Base-by-base conservation (phyloP, 1,139 yeast species). In the Debaryomyces psychrophilus region DNA sequence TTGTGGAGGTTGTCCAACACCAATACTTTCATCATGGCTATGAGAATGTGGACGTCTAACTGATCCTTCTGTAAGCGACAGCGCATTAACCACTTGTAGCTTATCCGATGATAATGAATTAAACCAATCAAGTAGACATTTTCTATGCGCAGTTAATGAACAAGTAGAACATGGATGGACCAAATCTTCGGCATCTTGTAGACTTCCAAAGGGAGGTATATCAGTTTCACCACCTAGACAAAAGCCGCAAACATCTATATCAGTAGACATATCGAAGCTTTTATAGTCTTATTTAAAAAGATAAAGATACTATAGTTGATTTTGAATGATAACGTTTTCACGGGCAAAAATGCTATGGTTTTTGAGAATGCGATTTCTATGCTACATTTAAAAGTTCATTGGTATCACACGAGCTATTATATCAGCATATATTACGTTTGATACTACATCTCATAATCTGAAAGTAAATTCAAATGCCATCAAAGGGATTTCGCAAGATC, bases 41-140 rank as follows among this genome's bases (percentile, higher is more conserved):
- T 35, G 29, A 29, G 33, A 43, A 22, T 18, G 44, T 20, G 8
- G 37, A 27, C 46, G 35, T 33, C 49, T 29, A 4, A 18, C 36
- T 8, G 43, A 22, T 7, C 31, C 44, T 2, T 44, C 51, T 4
- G 42, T 14, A 12, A 46, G 15, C 3, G 49, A 31, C 31, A 44
- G 48, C 6, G 62, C 53, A 29, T 65, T 62, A n/a, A 65, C 51
- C 0, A 67, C 50, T 27, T 60, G 60, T 18, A 68, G 48, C 44
- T 68, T 67, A 41, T 67, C 66, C 9, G 63, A 47, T 3, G 73
- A 70, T 15, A 73, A 57, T 5, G 75, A 62, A 50, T 68, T 66
- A 57, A 73, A 69, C 79, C 79, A 75, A 48, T 74, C 79, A 11
- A 71, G 47, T 25, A 75, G 57, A 49, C 80, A 75, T 50, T 69